phyloP scores from a whole-genome alignment of 2,329 filamentous ascomycete species.

The Cucurbitaria berberidis region DNA sequence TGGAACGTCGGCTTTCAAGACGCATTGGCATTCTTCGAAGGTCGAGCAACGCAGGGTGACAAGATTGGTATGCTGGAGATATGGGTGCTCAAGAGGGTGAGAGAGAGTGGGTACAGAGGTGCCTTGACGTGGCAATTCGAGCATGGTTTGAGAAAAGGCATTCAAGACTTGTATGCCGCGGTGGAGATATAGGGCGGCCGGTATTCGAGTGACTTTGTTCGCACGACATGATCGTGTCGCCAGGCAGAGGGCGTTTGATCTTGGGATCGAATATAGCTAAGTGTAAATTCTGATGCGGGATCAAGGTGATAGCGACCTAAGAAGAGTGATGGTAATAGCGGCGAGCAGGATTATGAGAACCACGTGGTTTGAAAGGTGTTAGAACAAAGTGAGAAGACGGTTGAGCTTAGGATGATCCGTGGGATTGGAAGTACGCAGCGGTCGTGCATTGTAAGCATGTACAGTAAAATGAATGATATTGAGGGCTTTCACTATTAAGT shows the following conservation, averaged over 20 bases:
- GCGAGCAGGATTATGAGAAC: background rate
- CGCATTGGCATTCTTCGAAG: conserved; percentile 58
- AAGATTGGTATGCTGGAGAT: conserved; percentile 64
- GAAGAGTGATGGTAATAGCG: background rate
- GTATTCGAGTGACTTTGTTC: too few relatives aligned
- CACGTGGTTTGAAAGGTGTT: background rate
- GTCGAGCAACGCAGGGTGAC: conserved; percentile 51
- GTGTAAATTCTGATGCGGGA: background rate
- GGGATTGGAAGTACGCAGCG: too few relatives aligned
- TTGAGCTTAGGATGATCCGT: too few relatives aligned
- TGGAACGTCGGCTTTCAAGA: conserved; percentile 65
- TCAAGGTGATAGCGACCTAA: background rate
- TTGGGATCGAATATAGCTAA: background rate
- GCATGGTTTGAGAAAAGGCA: conserved; percentile 56
- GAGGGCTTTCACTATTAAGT: too few relatives aligned
- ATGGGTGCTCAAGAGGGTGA: conserved; percentile 63
- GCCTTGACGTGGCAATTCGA: conserved; percentile 60
- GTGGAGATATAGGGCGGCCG: conserved; percentile 19
- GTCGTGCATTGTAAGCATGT: background rate
- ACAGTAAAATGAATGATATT: too few relatives aligned
- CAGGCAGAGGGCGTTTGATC: background rate
- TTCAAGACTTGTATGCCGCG: conserved; percentile 48
- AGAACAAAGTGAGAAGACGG: too few relatives aligned
- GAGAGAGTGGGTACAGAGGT: conserved; percentile 58
- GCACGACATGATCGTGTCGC: background rate